Base-by-base conservation (phyloP, 345 rosid species). In the Mercurialis annua region DNA sequence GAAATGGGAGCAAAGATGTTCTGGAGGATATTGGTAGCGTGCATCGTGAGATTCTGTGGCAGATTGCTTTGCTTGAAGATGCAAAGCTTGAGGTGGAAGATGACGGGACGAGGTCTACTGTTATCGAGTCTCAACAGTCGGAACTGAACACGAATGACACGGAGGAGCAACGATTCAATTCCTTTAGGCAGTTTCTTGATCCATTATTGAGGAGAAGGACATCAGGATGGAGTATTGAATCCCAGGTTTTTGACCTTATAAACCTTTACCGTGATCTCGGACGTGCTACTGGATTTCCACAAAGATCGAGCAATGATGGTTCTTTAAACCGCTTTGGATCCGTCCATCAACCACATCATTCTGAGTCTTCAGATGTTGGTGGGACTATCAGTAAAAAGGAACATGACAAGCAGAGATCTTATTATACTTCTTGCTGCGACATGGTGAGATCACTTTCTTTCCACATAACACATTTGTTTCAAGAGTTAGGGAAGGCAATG, bases 401-500 rank as follows among this genome's bases (percentile, higher is more conserved):
- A 51, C 23, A 73, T 75, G 98, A 90, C 80, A 90, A 81, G 73
- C 89, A 81, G 71, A 86, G 84, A 72, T 87, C 92, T 11, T 84
- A 86, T 77, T 86, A 89, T 76, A 78, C 86, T 59, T 89, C 98
- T 42, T 89, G 98, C 79, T 89, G 97, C 80, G 98, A 93, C 77
- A 84, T 86, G 92, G 83, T 90, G 77, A 85, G 83, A 75, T 90
- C 96, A 52, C 84, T 93, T 62, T 84, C 89, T 56, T 87, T 87
- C 80, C 98, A 93, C 79, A 90, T 93, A 65, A 82, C 85, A 51
- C 90, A 87, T 83, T 71, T 93, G 85, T 93, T 87, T 83, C 98
- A 89, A 66, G 98, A 93, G 87, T 77, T 93, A 79, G 97, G 98
- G 64, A 93, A 93, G 78, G 88, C 85, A 69, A 90, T 92, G 96